phyloP scores from a whole-genome alignment of 202 grass and related monocot species.

The Cymbopogon flexuosus region DNA sequence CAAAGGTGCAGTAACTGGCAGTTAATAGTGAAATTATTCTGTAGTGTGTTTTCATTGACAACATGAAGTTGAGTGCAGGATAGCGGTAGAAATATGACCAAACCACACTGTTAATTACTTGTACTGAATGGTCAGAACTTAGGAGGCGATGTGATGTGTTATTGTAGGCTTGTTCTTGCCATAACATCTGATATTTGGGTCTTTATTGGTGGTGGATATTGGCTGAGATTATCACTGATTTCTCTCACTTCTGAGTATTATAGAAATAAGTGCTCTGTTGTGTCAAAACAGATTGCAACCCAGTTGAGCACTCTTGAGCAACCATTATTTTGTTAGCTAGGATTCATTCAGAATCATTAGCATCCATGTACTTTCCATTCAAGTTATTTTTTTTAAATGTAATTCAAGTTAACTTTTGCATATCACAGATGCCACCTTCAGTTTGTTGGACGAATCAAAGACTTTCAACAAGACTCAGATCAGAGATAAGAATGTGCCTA shows the following conservation, averaged over 20 bases:
- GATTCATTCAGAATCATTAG: conserved; percentile 15
- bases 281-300: neutral
- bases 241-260: neutral
- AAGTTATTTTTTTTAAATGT: conserved; percentile 1
- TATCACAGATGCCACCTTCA: conserved; percentile 15
- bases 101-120: conserved; percentile 3
- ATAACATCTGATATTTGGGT: neutral
- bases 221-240: neutral
- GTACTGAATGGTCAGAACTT: conserved; percentile 9
- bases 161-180: neutral
- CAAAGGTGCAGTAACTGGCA: neutral
- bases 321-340: neutral
- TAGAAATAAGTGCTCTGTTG: neutral
- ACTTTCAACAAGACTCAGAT: conserved; percentile 27
- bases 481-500: conserved; percentile 17
- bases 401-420: conserved; percentile 14
- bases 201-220: conserved; percentile 10
- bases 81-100: conserved; percentile 3
- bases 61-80: neutral
- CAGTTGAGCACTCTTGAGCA: neutral
- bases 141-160: neutral
- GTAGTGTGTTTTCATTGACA: neutral
- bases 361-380: conserved; percentile 17
- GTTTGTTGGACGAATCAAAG: conserved; percentile 14
- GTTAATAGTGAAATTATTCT: conserved; percentile 12